These are phyloP conservation scores for Boletellus emodensis DNA, from an alignment of 768 basidiomycete species.

Conservation along the genomic window DNA sequence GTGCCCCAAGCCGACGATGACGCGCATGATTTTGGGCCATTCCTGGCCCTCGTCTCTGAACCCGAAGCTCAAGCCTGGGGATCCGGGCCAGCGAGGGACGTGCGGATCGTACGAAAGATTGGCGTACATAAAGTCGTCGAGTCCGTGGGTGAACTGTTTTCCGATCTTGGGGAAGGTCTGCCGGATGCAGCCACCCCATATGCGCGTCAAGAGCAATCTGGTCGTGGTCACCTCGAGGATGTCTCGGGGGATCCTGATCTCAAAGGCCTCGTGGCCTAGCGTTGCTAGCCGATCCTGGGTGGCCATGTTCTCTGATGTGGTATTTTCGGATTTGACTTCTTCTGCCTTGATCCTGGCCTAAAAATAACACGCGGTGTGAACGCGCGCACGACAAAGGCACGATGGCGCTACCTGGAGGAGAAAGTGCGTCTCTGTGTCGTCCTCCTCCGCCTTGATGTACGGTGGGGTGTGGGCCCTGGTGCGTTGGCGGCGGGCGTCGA, in stretches of 20 bases:
- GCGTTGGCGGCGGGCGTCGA: not conserved
- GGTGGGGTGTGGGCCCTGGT: not conserved
- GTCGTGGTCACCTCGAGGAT: constrained; percentile 7
- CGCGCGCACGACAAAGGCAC: not conserved
- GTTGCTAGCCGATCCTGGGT: constrained; percentile 4
- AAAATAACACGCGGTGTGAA: not conserved
- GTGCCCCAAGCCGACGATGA: constrained; percentile 9
- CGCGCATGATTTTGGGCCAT: constrained; percentile 12
- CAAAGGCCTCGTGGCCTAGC: constrained; percentile 7
- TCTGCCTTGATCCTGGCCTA: constrained; percentile 11
- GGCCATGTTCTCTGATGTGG: constrained; percentile 2
- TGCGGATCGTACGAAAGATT: constrained; percentile 7
- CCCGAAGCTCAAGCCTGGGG: constrained; percentile 7
- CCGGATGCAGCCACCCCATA: constrained; percentile 9
- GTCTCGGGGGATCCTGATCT: constrained; percentile 4
- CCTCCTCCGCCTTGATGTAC: constrained; percentile 6
- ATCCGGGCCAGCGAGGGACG: constrained; percentile 12
- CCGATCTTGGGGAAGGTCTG: constrained; percentile 5
- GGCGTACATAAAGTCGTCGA: constrained; percentile 13
- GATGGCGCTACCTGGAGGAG: constrained; percentile 3
- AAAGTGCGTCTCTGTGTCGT: constrained; percentile 1
- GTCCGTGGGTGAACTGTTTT: constrained; percentile 8
- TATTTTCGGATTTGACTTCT: constrained; percentile 4
- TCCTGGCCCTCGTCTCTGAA: constrained; percentile 6
- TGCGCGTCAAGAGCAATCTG: not conserved